Evolutionary conservation across 2,329 filamentous ascomycete genomes (phyloP), one percentile per base, ranked within the genome.

Genomic region (Fusarium oxysporum): DNA sequence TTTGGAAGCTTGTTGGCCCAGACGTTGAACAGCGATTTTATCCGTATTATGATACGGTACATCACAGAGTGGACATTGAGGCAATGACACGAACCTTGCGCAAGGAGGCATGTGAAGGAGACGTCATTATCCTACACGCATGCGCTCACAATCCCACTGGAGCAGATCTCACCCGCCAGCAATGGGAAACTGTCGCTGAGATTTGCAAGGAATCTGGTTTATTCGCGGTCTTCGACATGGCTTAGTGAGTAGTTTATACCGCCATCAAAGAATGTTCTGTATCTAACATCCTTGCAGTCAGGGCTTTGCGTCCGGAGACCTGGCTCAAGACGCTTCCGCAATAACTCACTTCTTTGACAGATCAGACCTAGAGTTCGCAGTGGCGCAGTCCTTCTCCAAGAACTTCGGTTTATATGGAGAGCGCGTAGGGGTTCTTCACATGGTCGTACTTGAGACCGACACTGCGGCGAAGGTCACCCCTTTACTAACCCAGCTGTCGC

Each of bases 261-360:
- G 10, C 16, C 7, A 30, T 43, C 2, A 32, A 11, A 16, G 37
- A 38, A 38, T 40, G 19, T 40, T 13, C n/a, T 25, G n/a, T 13
- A 14, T 50, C 47, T 54, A 11, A 21, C 6, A 6, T 6, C 7
- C 28, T n/a, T 13, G 10, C 14, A 54, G 57, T 19, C 57, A 61
- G 35, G 47, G 57, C n/a, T 61, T 61, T 21, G 57, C 57, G 3
- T 51, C 57, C 12, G 57, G 57, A 44, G 45, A 61, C 43, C 37
- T 61, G 8, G 10, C 28, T 19, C 19, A 54, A 4, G 57, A 61
- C 14, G 45, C 57, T 12, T 43, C 19, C 17, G 45, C 45, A 6
- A 17, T 61, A 17, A 23, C 43, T 7, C 57, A 54, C 21, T 55
- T 61, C 19, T 14, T 38, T 6, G n/a, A 62, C 9, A 23, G 58